Percentiles rank a stretch among this genome's conserved stretches.
Conservation (phyloP, 257 asterid genomes). For the Solanum sitiens region DNA sequence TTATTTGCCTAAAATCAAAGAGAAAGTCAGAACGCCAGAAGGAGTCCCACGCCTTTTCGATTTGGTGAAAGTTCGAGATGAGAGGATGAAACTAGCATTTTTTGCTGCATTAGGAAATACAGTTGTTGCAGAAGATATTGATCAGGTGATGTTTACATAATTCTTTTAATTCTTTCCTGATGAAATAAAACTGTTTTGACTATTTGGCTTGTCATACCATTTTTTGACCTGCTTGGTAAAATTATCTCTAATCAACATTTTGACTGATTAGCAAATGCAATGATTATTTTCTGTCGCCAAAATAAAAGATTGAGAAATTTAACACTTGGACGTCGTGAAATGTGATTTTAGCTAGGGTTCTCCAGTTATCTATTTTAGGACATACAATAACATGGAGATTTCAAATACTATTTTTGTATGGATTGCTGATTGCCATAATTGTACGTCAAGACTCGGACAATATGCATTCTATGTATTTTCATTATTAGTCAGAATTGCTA, state of each 20-base stretch:
- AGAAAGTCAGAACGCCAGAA: slow-evolving; percentile 60
- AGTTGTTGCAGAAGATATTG: slow-evolving; percentile 65
- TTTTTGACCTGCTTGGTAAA: neutral
- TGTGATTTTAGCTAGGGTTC: neutral
- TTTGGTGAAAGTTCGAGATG: slow-evolving; percentile 81
- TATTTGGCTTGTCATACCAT: neutral
- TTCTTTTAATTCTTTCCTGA: neutral
- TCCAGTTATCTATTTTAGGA: neutral
- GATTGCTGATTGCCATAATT: neutral
- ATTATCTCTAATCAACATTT: neutral
- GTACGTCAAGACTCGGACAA: neutral
- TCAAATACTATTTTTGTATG: neutral
- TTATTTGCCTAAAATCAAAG: slow-evolving; percentile 46
- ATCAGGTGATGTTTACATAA: slow-evolving; percentile 45
- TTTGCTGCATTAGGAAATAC: slow-evolving; percentile 78
- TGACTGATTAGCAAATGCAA: neutral
- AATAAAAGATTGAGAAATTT: neutral
- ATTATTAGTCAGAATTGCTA: neutral
- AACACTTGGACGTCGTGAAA: neutral
- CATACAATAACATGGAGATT: neutral
- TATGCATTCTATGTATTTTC: neutral
- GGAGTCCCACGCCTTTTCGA: slow-evolving; percentile 88
- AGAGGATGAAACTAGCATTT: slow-evolving; percentile 84
- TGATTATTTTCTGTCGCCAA: neutral
- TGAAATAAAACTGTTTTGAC: neutral